Base-by-base conservation (phyloP, 2,329 filamentous ascomycete species). In the Trichoderma hamatum region DNA sequence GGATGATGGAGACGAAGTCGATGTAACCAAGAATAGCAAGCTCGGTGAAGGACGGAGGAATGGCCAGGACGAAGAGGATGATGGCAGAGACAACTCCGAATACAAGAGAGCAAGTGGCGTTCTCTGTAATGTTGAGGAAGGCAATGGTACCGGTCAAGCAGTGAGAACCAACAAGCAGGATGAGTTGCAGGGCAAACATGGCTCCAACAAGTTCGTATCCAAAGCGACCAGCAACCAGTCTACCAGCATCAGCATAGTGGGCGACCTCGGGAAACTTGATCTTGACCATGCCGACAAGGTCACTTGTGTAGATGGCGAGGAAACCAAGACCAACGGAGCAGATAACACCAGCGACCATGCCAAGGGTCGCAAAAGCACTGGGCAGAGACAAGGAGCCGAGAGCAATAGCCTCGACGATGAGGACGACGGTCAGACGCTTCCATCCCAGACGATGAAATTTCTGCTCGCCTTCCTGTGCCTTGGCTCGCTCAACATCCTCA, bases 141-240 rank as follows among this genome's bases (percentile, higher is more conserved):
- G 90, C 90, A 73, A 92, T 89, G 36, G 85, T 85, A 72, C 92
- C 92, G 0, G 89, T 91, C 71, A 92, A 80, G 63, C 91, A 83
- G 78, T 93, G 91, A n/a, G 89, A 90, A 39, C 86, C 89, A 78
- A 90, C 89, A 73, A 91, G 85, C 79, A 93, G 91, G 67, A 90
- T 80, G 49, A 92, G 81, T 77, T 92, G 88, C 21, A 92, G 78
- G 11, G 85, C 80, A 73, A 90, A 89, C 71, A 86, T 88, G 71
- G 82, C 78, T 28, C 88, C 89, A 55, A 91, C 80, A 36, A 92
- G 72, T 76, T 91, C 88, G 71, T 88, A 86, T 1, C 88, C 89
- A 49, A 86, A 80, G 21, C 79, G 80, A 10, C 91, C 91, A 69
- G 83, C 82, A 61, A 92, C 81, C 59, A 92, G 81, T 55, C 84